phyloP scores from a whole-genome alignment of 805 yeast genomes.

The Middelhovenomyces tepae region DNA sequence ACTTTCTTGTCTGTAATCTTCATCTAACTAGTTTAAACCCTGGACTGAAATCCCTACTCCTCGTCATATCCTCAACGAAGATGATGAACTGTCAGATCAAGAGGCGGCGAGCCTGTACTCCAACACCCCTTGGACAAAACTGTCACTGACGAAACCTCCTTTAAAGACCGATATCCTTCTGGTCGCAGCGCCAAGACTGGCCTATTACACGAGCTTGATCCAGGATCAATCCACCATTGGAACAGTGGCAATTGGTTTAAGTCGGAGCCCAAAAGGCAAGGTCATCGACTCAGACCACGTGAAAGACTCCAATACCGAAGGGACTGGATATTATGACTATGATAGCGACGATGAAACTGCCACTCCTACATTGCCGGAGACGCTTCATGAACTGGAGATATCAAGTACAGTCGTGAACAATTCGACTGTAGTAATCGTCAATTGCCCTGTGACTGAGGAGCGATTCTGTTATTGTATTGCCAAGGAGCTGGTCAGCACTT shows the following conservation, averaged over 20 bases:
- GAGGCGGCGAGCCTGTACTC: slow-evolving; percentile 9
- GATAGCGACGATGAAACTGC: slow-evolving; percentile 8
- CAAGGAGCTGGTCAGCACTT: slow-evolving; percentile 7
- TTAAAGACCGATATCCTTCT: slow-evolving; percentile 5
- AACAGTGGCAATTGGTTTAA: too few relatives aligned
- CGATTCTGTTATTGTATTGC: slow-evolving; percentile 13
- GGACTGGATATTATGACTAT: slow-evolving; percentile 11
- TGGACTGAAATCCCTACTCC: slow-evolving; percentile 41
- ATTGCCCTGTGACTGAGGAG: slow-evolving; percentile 12
- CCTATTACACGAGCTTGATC: slow-evolving; percentile 10
- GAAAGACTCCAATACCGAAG: too few relatives aligned
- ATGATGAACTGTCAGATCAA: slow-evolving; percentile 21
- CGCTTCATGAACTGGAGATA: slow-evolving; percentile 5
- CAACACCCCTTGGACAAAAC: slow-evolving; percentile 13
- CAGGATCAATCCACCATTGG: too few relatives aligned
- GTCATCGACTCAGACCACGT: too few relatives aligned
- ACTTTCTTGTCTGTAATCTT: neutral
- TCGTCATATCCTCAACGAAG: slow-evolving; percentile 44
- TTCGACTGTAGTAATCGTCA: slow-evolving; percentile 5
- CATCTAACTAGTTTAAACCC: slow-evolving; percentile 19
- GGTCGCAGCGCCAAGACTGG: slow-evolving; percentile 15
- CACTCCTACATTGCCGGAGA: slow-evolving; percentile 1
- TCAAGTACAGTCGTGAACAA: neutral
- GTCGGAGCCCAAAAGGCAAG: too few relatives aligned
- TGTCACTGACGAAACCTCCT: neutral